These are phyloP conservation scores for Sporothrix sp. DNA, from an alignment of 2,329 filamentous ascomycete genomes.

Conservation along the genomic window DNA sequence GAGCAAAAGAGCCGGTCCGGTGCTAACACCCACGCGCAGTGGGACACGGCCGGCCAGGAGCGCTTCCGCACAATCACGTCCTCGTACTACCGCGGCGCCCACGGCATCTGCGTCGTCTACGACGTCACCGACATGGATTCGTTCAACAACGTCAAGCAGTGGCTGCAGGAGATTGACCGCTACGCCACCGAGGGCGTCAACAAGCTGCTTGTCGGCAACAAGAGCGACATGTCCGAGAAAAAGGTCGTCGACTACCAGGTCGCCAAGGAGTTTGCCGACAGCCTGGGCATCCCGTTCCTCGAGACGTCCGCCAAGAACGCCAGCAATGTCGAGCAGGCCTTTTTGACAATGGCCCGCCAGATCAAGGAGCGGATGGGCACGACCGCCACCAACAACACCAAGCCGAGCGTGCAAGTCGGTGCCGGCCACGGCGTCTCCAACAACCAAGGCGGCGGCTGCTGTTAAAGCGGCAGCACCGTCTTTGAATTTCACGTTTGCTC, in stretches of 20 bases:
- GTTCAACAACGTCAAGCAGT: slow-evolving; percentile 99
- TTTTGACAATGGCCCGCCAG: slow-evolving; percentile 98
- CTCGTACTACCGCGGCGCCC: slow-evolving; percentile 97
- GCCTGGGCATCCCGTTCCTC: slow-evolving; percentile 96
- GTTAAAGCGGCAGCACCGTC: slow-evolving; percentile 19
- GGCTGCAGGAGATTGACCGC: slow-evolving; percentile 98
- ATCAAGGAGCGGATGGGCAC: slow-evolving; percentile 99
- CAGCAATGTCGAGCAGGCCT: slow-evolving; percentile 98
- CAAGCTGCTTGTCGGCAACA: slow-evolving; percentile 98
- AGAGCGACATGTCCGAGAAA: slow-evolving; percentile 99
- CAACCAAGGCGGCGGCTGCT: slow-evolving; percentile 28
- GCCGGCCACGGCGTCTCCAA: slow-evolving; percentile 83
- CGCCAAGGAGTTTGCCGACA: slow-evolving; percentile 99
- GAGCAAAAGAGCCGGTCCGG: background rate
- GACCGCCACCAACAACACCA: slow-evolving; percentile 91
- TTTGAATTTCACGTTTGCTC: background rate
- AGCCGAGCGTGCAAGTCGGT: slow-evolving; percentile 92
- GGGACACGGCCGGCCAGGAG: slow-evolving; percentile 98
- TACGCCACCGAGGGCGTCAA: slow-evolving; percentile 99
- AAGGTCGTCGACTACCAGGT: slow-evolving; percentile 99
- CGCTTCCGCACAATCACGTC: slow-evolving; percentile 99
- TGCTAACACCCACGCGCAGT: slow-evolving; percentile 46
- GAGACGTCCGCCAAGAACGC: slow-evolving; percentile 99
- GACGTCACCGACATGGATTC: slow-evolving; percentile 99
- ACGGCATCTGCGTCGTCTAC: slow-evolving; percentile 99